Percentiles rank a stretch among this genome's conserved stretches.
Conservation (phyloP, 805 yeast genomes). For the Yarrowia sp. region DNA sequence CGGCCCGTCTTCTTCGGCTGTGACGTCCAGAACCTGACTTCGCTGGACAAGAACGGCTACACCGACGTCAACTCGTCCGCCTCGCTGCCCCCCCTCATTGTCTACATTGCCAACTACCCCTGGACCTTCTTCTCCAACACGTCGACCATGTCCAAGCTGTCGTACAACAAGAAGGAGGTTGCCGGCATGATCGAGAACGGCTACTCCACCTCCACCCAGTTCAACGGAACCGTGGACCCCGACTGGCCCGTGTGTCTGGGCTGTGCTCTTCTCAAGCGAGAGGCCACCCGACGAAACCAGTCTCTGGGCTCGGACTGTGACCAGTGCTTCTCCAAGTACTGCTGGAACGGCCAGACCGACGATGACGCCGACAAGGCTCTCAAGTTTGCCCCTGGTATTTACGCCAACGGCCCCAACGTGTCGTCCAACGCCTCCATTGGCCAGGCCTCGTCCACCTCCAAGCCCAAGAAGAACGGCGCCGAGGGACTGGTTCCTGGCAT, state of each 20-base stretch:
- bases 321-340: slow-evolving; percentile 71
- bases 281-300: slow-evolving; percentile 66
- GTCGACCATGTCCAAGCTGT: slow-evolving; percentile 68
- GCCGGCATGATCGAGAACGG: slow-evolving; percentile 73
- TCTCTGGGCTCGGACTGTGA: slow-evolving; percentile 69
- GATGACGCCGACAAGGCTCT: slow-evolving; percentile 23
- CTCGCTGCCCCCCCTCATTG: slow-evolving; percentile 69
- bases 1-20: slow-evolving; percentile 87
- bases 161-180: slow-evolving; percentile 65
- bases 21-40: slow-evolving; percentile 66
- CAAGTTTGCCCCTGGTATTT: slow-evolving; percentile 9
- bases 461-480: slow-evolving; percentile 36
- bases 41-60: slow-evolving; percentile 52
- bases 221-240: slow-evolving; percentile 68
- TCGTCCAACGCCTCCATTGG: slow-evolving; percentile 33
- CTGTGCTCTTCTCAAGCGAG: slow-evolving; percentile 82
- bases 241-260: slow-evolving; percentile 79
- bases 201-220: slow-evolving; percentile 68
- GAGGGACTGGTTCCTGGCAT: not conserved
- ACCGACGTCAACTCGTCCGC: slow-evolving; percentile 42
- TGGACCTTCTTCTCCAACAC: slow-evolving; percentile 70
- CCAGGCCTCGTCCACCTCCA: slow-evolving; percentile 23
- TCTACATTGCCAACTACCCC: slow-evolving; percentile 79
- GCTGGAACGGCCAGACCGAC: slow-evolving; percentile 67
- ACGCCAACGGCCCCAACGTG: slow-evolving; percentile 33